Evolutionary conservation across 2,329 filamentous ascomycete species (phyloP).

Genomic region (Trichoderma asperellum): DNA sequence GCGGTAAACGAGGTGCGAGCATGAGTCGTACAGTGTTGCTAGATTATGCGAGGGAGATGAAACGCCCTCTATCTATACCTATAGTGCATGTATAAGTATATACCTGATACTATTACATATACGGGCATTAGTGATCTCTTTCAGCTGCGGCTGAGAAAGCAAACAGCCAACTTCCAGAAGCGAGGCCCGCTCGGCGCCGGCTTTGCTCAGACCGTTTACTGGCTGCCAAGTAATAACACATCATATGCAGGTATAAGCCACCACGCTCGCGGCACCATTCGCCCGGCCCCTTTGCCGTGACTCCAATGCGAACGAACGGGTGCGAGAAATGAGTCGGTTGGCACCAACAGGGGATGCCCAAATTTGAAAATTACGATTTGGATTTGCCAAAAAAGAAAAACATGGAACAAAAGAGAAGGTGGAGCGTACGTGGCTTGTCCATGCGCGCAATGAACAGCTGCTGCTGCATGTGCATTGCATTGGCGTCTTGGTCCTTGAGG

Average conservation of each 20-base stretch:
- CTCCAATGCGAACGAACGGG: not conserved
- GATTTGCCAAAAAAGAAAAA: not conserved
- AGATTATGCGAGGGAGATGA: not conserved
- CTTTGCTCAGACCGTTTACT: not conserved
- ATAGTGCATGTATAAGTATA: too few species aligned
- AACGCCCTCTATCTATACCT: not conserved
- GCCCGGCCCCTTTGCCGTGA: not conserved
- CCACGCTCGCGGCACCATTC: not conserved
- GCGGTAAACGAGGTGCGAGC: too few species aligned
- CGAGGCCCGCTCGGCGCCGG: not conserved
- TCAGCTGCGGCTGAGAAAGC: conserved; percentile 10
- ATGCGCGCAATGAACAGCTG: not conserved
- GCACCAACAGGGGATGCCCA: not conserved
- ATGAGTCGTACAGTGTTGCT: not conserved
- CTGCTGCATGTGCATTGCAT: too few species aligned
- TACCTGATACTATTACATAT: not conserved
- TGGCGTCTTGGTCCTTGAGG: too few species aligned
- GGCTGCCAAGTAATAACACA: not conserved
- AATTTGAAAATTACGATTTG: not conserved
- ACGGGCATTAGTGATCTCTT: not conserved
- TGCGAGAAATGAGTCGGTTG: not conserved
- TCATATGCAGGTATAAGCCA: not conserved
- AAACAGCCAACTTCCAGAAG: not conserved
- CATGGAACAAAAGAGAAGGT: not conserved
- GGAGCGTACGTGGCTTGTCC: too few species aligned